Base-by-base conservation (phyloP, 2,329 filamentous ascomycete genomes). In the Lachnellula arida region DNA sequence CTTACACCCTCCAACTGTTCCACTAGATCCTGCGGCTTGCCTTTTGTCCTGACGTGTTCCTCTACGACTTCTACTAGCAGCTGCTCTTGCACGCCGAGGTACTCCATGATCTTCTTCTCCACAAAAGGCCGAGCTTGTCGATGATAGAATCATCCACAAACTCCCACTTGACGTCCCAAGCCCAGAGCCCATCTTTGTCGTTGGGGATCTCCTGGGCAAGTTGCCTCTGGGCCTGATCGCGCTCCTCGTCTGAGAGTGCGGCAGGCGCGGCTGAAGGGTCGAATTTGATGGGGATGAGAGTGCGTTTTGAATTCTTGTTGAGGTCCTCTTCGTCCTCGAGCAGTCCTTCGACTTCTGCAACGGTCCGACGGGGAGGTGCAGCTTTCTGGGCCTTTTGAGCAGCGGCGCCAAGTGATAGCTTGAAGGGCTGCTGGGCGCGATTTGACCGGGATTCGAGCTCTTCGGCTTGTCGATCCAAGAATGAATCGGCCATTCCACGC, bases 51-150 rank as follows among this genome's bases (percentile, higher is more conserved):
- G 60, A 99, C 76, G 72, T 96, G 91, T 67, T 91, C 88, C 69
- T 97, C 87, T 40, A 97, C 91, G 44, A 94, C 87, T 69, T 96
- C 92, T 34, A 99, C 91, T 48, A 99, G 78, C 75, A 97, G 86
- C 74, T 97, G 90, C 72, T 99, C 94, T 74, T 97, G 91, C 56
- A 99, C 89, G 57, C 95, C 95, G 49, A 99, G 81, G 66, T 94
- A 95, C 73, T 99, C 94, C 58, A 99, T 87, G 64, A 97, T 90
- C 80, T 97, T 99, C 81, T 96, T 96, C 77, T 96, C 91, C 55
- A 97, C 90, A 75, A 97, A 99, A 32, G 93, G 92, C 67, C 89
- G 85, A 99, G 83, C 70, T 97, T 92, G 61, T 95, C 89, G 58
- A 84, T 82, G 57, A 97, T 84, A 43, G 81, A 78, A 59, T 94